phyloP scores from a whole-genome alignment of 352 stramenopile genomes.

The Globisporangium solare region DNA sequence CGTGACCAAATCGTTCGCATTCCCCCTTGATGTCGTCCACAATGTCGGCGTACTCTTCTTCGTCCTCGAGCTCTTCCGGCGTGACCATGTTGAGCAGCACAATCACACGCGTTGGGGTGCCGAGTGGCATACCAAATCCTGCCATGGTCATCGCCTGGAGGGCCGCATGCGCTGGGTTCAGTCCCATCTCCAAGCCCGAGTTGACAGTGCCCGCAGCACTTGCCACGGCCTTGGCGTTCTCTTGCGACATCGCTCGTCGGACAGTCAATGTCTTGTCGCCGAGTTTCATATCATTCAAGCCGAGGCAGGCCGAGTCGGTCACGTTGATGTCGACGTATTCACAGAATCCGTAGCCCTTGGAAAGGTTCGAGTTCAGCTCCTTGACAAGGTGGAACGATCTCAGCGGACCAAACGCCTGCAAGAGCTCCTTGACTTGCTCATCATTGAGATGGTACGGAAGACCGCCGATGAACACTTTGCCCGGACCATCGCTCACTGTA shows the following conservation, averaged over 20 bases:
- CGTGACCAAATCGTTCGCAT: conserved; percentile 82
- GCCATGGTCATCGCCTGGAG: conserved; percentile 71
- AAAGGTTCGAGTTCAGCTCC: conserved; percentile 85
- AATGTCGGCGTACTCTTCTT: conserved; percentile 95
- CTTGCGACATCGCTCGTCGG: conserved; percentile 75
- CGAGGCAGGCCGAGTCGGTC: conserved; percentile 90
- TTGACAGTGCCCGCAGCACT: conserved; percentile 65
- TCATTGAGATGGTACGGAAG: conserved; percentile 97
- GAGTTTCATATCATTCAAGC: conserved; percentile 95
- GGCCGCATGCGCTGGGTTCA: conserved; percentile 58
- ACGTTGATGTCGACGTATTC: conserved; percentile 93
- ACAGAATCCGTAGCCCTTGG: conserved; percentile 98
- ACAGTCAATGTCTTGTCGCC: conserved; percentile 91
- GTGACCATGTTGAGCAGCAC: conserved; percentile 98
- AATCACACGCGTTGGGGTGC: conserved; percentile 80
- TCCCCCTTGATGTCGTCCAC: conserved; percentile 96
- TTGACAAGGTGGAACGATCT: conserved; percentile 97
- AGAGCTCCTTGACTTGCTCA: conserved; percentile 91
- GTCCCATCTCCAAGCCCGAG: conserved; percentile 57
- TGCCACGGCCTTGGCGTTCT: conserved; percentile 60
- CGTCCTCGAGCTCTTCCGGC: conserved; percentile 92
- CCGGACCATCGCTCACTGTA: conserved; percentile 94
- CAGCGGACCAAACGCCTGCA: conserved; percentile 93
- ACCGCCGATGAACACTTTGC: conserved; percentile 98
- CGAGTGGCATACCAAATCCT: conserved; percentile 43